A percentile compares a stretch with the other conserved stretches of the same genome.
phyloP scores from a whole-genome alignment of 805 yeast species.

The Wickerhamiella galacta region DNA sequence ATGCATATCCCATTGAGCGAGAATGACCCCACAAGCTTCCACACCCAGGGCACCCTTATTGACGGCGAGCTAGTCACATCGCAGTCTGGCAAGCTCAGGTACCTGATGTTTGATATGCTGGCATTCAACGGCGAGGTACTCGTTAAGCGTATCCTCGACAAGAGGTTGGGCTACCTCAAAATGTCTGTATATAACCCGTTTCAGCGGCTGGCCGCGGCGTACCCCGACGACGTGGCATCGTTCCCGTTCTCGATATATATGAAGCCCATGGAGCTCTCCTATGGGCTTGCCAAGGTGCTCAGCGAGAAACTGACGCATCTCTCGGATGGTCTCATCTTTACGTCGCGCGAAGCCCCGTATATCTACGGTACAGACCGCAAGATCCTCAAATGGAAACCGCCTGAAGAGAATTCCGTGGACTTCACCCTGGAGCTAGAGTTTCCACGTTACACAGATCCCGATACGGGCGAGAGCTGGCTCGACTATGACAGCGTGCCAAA shows the following conservation, averaged over 20 bases:
- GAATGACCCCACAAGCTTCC: constrained; percentile 39
- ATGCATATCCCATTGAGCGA: constrained; percentile 59
- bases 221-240: constrained; percentile 55
- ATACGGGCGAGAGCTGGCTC: constrained; percentile 28
- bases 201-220: constrained; percentile 43
- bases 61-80: constrained; percentile 83
- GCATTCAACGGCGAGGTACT: constrained; percentile 64
- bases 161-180: constrained; percentile 74
- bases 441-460: constrained; percentile 41
- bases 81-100: constrained; percentile 35
- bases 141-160: constrained; percentile 53
- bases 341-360: constrained; percentile 81
- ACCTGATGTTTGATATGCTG: constrained; percentile 79
- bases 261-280: constrained; percentile 76
- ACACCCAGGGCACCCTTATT: constrained; percentile 61
- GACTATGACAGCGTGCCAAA: constrained; percentile 62
- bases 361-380: constrained; percentile 75
- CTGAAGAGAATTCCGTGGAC: constrained; percentile 87
- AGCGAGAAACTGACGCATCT: constrained; percentile 63
- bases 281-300: constrained; percentile 60
- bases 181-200: constrained; percentile 73
- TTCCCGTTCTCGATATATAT: constrained; percentile 78
- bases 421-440: constrained; percentile 55
- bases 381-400: constrained; percentile 91
- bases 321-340: constrained; percentile 85